Percentiles rank a stretch among this genome's conserved stretches.
Evolutionary conservation across 2,329 filamentous ascomycete species (phyloP).

Genomic region (Colletotrichum chlorophyti): DNA sequence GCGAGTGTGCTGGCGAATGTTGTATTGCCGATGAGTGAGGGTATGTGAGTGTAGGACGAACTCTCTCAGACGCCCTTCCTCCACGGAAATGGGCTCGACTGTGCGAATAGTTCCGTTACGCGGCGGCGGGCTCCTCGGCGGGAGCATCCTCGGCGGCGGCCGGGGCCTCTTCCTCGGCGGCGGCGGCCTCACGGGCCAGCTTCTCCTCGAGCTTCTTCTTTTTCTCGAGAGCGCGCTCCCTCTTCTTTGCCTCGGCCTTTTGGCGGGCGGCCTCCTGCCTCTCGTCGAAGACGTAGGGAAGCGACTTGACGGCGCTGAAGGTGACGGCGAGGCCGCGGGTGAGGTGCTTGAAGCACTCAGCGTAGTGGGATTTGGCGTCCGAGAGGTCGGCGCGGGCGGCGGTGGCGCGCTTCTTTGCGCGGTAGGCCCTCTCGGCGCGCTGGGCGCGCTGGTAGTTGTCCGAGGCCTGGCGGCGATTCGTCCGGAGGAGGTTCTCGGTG

Average conservation of each 20-base stretch:
- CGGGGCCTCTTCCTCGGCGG: conserved; percentile 6
- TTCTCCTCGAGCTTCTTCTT: conserved; percentile 44
- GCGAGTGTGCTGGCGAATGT: not conserved
- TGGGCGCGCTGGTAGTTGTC: conserved; percentile 45
- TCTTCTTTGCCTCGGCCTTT: conserved; percentile 38
- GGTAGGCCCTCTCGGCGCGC: conserved; percentile 49
- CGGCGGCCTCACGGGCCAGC: conserved; percentile 33
- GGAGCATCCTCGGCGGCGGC: conserved; percentile 2
- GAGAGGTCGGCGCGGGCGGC: conserved; percentile 44
- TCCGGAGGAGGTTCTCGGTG: conserved; percentile 49
- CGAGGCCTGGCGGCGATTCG: conserved; percentile 45
- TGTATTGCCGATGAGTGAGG: not conserved
- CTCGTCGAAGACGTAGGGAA: conserved; percentile 45
- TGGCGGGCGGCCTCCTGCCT: conserved; percentile 40
- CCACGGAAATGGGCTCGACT: conserved; percentile 18
- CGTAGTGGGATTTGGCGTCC: conserved; percentile 48
- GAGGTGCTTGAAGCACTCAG: conserved; percentile 45
- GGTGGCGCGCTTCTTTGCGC: conserved; percentile 47
- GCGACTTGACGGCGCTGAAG: conserved; percentile 38
- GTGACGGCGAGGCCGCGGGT: conserved; percentile 39
- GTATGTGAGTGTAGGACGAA: too few species aligned
- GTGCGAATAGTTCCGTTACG: conserved; percentile 18
- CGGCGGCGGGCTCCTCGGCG: conserved; percentile 2
- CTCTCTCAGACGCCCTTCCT: not conserved
- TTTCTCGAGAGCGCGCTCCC: conserved; percentile 39